Conservation (phyloP, 371 early-diverging fungal species). For the Mortierella sp. region DNA sequence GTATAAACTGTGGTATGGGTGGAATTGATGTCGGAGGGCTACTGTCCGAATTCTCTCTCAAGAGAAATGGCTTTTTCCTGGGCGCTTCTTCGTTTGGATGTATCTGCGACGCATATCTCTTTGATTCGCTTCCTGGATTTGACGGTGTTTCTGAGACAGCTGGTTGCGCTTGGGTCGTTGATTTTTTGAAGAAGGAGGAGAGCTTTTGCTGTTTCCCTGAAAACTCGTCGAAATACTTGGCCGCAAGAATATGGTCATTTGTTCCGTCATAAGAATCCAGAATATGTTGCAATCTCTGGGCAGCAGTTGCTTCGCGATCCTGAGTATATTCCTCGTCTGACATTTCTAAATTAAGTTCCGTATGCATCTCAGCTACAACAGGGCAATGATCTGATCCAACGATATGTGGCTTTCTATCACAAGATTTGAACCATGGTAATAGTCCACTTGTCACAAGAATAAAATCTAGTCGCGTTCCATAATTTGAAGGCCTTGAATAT, state of each 20-base stretch:
- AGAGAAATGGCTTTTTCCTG: conserved; percentile 12
- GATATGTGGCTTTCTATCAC: conserved; percentile 72
- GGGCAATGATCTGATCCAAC: conserved; percentile 95
- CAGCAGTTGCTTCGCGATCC: neutral
- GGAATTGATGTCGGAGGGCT: neutral
- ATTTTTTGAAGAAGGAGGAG: conserved; percentile 49
- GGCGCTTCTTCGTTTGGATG: neutral
- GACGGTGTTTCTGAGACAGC: neutral
- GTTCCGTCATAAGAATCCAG: conserved; percentile 33
- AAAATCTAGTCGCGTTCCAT: conserved; percentile 87
- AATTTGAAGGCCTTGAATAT: conserved; percentile 63
- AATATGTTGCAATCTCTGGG: conserved; percentile 31
- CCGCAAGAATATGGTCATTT: conserved; percentile 60
- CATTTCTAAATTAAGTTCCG: conserved; percentile 46
- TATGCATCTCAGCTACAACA: conserved; percentile 70
- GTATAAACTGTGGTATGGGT: neutral
- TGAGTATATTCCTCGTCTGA: conserved; percentile 27
- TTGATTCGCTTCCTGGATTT: neutral
- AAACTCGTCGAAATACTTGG: conserved; percentile 74
- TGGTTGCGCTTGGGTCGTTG: conserved; percentile 3
- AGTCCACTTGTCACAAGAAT: conserved; percentile 76
- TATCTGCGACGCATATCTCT: neutral
- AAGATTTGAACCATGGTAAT: conserved; percentile 64
- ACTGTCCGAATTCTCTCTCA: neutral
- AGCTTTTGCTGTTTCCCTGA: conserved; percentile 69